A percentile compares a stretch with the other conserved stretches of the same genome.
Conservation (phyloP, 169 alveolate species). For the Sarcocystis neurona region DNA sequence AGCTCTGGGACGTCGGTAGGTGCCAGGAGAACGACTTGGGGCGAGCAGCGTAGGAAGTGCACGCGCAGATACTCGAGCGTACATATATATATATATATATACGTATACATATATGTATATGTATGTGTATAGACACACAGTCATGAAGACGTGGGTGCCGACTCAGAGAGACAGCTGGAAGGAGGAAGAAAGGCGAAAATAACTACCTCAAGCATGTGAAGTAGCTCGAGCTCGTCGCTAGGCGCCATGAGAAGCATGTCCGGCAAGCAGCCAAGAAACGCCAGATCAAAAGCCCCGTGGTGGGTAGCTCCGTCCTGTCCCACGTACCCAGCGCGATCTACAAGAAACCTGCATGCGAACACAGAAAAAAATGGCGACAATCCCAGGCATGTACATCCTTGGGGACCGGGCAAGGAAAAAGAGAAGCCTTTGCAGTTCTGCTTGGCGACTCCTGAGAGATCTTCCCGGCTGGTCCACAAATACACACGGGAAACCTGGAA, state of each 20-base stretch:
- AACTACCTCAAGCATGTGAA: conserved; percentile 63
- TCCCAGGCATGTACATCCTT: too few species aligned
- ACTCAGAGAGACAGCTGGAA: not conserved
- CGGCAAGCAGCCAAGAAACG: conserved; percentile 77
- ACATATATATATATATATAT: not conserved
- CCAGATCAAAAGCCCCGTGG: conserved; percentile 85
- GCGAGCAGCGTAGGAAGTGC: too few species aligned
- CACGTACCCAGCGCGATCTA: conserved; percentile 85
- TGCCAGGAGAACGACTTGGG: too few species aligned
- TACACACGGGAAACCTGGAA: too few species aligned
- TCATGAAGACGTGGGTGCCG: not conserved
- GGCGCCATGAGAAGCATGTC: conserved; percentile 81
- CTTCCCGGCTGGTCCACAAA: too few species aligned
- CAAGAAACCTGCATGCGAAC: conserved; percentile 47
- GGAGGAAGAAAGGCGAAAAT: not conserved
- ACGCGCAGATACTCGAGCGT: too few species aligned
- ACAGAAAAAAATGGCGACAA: not conserved
- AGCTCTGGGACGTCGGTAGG: too few species aligned
- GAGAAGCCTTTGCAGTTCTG: too few species aligned
- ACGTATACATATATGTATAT: not conserved
- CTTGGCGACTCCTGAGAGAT: too few species aligned
- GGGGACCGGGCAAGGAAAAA: too few species aligned
- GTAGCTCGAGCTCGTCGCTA: conserved; percentile 76
- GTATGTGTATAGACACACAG: not conserved
- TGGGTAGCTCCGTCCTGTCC: conserved; percentile 89